These are phyloP conservation scores for Polyporus tsugae DNA, from an alignment of 1,284 basidiomycete species.

Conservation along the genomic window DNA sequence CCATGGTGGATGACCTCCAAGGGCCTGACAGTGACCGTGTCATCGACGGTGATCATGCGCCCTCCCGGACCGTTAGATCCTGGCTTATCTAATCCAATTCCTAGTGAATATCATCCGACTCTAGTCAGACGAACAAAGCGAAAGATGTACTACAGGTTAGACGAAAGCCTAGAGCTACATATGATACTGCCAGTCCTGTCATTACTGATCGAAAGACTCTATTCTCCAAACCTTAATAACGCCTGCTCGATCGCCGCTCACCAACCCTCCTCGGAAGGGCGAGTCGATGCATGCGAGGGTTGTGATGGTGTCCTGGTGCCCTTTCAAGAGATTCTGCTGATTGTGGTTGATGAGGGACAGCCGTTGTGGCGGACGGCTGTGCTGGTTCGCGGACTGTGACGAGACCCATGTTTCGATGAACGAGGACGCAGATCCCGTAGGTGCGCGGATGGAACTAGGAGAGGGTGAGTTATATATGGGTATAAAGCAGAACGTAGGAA, in stretches of 20 bases:
- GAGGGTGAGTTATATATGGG: not conserved
- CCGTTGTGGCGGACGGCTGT: constrained; percentile 74
- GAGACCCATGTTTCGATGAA: constrained; percentile 73
- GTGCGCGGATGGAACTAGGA: constrained; percentile 42
- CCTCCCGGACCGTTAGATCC: not conserved
- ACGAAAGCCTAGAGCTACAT: constrained; percentile 19
- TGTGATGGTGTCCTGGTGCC: constrained; percentile 87
- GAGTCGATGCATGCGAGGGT: constrained; percentile 84
- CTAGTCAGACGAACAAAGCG: not conserved
- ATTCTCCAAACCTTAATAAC: constrained; percentile 86
- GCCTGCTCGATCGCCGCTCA: constrained; percentile 86
- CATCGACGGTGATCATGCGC: no score
- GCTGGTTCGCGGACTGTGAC: constrained; percentile 52
- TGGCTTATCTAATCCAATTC: not conserved
- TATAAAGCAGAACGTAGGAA: not conserved
- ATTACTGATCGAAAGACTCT: constrained; percentile 53
- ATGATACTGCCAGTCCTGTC: constrained; percentile 5
- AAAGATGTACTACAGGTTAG: constrained; percentile 4
- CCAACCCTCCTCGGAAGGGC: constrained; percentile 86
- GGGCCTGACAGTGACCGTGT: not conserved
- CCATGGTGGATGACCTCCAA: not conserved
- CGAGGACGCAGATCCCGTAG: constrained; percentile 53
- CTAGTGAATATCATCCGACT: not conserved
- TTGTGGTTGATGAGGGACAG: constrained; percentile 81
- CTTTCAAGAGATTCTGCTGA: constrained; percentile 79